Conservation (phyloP, 495 filamentous ascomycete genomes). For the Aspergillus biplanus region DNA sequence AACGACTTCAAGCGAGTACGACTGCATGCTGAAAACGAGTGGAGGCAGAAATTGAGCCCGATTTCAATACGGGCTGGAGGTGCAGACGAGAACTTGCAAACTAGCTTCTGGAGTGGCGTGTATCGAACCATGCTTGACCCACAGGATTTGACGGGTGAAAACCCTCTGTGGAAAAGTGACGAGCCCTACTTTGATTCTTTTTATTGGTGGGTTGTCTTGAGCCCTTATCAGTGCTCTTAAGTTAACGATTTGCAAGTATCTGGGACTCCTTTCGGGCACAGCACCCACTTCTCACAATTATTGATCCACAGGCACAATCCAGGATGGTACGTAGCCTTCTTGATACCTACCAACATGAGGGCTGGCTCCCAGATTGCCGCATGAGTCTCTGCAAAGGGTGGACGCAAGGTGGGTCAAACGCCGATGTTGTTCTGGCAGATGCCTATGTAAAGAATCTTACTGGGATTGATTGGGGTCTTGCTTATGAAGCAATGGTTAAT, state of each 20-base stretch:
- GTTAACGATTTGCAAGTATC: slow-evolving; percentile 34
- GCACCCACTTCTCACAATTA: slow-evolving; percentile 66
- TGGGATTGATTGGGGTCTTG: slow-evolving; percentile 68
- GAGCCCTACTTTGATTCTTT: slow-evolving; percentile 65
- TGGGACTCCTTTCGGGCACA: slow-evolving; percentile 69
- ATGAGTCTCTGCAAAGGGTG: slow-evolving; percentile 72
- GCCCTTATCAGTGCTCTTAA: not conserved
- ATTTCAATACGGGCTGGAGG: slow-evolving; percentile 47
- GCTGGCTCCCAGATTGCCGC: slow-evolving; percentile 67
- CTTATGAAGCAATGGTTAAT: slow-evolving; percentile 66
- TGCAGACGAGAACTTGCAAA: slow-evolving; percentile 58
- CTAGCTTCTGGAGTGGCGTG: slow-evolving; percentile 59
- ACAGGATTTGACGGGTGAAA: slow-evolving; percentile 74
- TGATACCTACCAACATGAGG: slow-evolving; percentile 69
- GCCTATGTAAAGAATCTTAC: slow-evolving; percentile 71
- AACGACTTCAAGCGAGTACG: slow-evolving; percentile 40
- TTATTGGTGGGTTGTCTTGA: slow-evolving; percentile 47
- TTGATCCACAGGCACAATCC: slow-evolving; percentile 62
- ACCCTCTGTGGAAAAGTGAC: slow-evolving; percentile 65
- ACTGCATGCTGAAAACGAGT: slow-evolving; percentile 46
- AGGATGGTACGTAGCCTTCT: slow-evolving; percentile 70
- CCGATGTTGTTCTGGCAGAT: slow-evolving; percentile 74
- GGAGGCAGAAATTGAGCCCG: slow-evolving; percentile 58
- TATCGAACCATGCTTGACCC: slow-evolving; percentile 67
- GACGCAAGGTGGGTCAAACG: slow-evolving; percentile 75